These are phyloP conservation scores for Podaxis mareebaensis DNA, from an alignment of 768 basidiomycete species.

Conservation along the genomic window DNA sequence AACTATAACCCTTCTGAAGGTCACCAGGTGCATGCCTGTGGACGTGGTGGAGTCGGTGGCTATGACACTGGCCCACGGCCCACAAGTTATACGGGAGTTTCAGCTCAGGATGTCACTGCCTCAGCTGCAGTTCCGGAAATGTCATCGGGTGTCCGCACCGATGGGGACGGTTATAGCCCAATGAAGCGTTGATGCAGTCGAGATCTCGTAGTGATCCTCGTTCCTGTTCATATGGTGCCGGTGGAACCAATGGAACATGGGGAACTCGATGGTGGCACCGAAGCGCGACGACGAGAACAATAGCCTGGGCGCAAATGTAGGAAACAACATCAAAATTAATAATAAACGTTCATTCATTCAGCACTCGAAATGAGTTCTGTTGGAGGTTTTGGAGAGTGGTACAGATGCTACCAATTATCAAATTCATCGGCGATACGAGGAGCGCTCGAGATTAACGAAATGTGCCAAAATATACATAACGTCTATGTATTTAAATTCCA, in stretches of 20 bases:
- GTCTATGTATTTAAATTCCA: neutral
- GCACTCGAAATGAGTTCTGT: neutral
- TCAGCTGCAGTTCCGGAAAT: neutral
- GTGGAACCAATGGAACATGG: neutral
- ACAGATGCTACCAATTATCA: neutral
- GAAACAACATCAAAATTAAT: neutral
- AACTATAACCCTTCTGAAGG: no score
- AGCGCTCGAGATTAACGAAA: neutral
- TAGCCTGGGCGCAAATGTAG: neutral
- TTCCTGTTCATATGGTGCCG: neutral
- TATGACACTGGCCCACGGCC: neutral
- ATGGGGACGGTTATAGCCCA: neutral
- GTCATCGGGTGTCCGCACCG: neutral
- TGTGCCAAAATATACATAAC: constrained; percentile 1
- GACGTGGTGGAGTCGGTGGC: neutral
- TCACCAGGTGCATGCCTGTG: neutral
- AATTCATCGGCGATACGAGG: constrained; percentile 3
- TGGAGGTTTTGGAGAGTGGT: neutral
- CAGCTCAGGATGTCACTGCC: no score
- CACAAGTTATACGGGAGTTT: neutral
- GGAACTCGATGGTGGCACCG: neutral
- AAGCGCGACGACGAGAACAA: neutral
- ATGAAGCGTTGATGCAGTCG: neutral
- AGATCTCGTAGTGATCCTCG: neutral
- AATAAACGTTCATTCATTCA: neutral